Evolutionary conservation across 192 early-diverging fungal genomes (phyloP).

Genomic region (Jimgerdemannia flammicorona): DNA sequence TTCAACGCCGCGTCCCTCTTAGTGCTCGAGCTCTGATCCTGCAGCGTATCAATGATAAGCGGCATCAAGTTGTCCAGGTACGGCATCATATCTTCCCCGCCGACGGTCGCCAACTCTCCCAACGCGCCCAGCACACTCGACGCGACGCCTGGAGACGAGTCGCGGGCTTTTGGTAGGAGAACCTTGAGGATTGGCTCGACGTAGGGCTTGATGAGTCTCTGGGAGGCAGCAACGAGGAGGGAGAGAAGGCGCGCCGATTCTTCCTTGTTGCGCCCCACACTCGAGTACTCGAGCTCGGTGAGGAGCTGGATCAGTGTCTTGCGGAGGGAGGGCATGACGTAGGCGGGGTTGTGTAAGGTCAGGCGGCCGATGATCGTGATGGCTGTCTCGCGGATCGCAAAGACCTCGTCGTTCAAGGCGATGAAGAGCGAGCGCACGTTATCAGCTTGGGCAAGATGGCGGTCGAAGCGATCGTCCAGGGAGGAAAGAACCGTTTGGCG

Average conservation of each 20-base stretch:
- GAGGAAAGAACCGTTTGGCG: constrained; percentile 76
- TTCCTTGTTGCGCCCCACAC: constrained; percentile 78
- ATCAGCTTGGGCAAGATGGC: constrained; percentile 86
- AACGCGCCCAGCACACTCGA: constrained; percentile 74
- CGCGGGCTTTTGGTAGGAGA: constrained; percentile 77
- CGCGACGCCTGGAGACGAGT: constrained; percentile 73
- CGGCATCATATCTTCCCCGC: constrained; percentile 77
- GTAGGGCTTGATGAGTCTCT: constrained; percentile 84
- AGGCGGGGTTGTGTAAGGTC: constrained; percentile 84
- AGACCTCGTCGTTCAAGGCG: constrained; percentile 88
- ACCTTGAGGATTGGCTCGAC: constrained; percentile 85
- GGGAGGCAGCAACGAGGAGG: constrained; percentile 71
- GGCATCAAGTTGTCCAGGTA: constrained; percentile 80
- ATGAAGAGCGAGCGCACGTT: constrained; percentile 86
- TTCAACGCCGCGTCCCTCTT: constrained; percentile 88
- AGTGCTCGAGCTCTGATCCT: constrained; percentile 77
- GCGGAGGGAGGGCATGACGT: constrained; percentile 85
- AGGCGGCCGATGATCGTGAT: constrained; percentile 86
- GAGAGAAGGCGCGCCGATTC: constrained; percentile 78
- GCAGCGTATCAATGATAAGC: constrained; percentile 83
- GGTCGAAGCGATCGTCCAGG: constrained; percentile 80
- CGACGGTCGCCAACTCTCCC: constrained; percentile 80
- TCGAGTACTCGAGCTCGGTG: constrained; percentile 88
- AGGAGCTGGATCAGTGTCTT: constrained; percentile 84
- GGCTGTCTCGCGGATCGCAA: constrained; percentile 79